Base-by-base conservation (phyloP, 352 stramenopile species). In the Pythium monospermum region DNA sequence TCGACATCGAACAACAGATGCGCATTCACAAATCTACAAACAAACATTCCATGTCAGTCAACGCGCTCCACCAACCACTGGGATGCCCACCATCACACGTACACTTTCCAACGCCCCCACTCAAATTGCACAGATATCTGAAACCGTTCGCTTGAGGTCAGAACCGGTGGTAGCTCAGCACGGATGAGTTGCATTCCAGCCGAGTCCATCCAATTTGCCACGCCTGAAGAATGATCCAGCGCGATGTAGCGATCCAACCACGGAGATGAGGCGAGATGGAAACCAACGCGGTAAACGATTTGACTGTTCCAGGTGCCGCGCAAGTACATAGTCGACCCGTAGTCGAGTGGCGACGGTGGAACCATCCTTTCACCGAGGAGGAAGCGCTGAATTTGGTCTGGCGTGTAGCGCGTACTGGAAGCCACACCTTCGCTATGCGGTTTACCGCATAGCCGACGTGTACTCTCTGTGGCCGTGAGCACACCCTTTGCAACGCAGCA, bases 401-500 rank as follows among this genome's bases (percentile, higher is more conserved):
- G 44, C 6, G 16, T 49, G 16, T 57, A 23, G 4, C 45, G 44
- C n/a, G 39, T 33, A 21, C 37, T 35, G 37, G 53, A 45, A 1
- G 40, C 46, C 4, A 40, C 50, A 23, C 53, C 48, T 2, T 28
- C n/a, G 16, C 38, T 52, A 27, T 35, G 19, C 3, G 45, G 31
- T 2, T 21, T 23, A 6, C 42, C 57, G 41, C 57, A 65, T 18
- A 65, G 23, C 10, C 25, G 19, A 1, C 57, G 49, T 26, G 38
- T 21, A 4, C 19, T 37, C 12, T 27, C 13, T 0, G 31, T 45
- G 4, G 37, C 22, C 0, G 42, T 45, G 1, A 60, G 33, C n/a
- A 15, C 8, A 13, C 26, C 51, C 15, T 35, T 53, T 30, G 32
- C 45, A 22, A 60, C 50, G 22, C 57, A 65, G 27, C 57, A 65